phyloP scores from a whole-genome alignment of 1,284 basidiomycete genomes.

The Microbotryum intermedium region DNA sequence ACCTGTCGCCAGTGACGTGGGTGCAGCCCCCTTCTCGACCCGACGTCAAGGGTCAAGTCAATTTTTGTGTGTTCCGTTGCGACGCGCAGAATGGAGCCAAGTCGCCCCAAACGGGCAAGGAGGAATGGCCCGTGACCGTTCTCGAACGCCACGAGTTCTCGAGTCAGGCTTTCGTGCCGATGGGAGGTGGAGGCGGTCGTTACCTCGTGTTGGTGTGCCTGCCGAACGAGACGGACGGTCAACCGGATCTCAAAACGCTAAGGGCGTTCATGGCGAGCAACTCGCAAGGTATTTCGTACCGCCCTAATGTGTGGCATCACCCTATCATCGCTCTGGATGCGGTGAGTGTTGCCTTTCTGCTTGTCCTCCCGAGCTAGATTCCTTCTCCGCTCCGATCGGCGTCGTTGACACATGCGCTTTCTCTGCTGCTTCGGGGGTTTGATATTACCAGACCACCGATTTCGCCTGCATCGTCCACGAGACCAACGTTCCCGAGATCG shows the following conservation, averaged over 20 bases:
- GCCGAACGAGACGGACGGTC: constrained; percentile 53
- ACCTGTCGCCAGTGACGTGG: constrained; percentile 54
- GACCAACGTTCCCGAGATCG: constrained; percentile 42
- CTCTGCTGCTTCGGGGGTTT: background rate
- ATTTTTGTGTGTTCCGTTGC: constrained; percentile 34
- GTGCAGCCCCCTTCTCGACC: constrained; percentile 3
- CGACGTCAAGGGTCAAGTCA: constrained; percentile 9
- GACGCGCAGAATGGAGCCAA: constrained; percentile 28
- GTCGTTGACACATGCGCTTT: background rate
- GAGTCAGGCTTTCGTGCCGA: constrained; percentile 73
- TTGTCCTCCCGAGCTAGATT: background rate
- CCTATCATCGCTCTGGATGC: constrained; percentile 35
- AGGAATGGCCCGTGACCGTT: constrained; percentile 44
- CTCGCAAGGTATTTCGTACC: constrained; percentile 75
- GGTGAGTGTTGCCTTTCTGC: constrained; percentile 2
- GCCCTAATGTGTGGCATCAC: constrained; percentile 73
- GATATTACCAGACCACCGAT: constrained; percentile 24
- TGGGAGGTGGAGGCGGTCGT: constrained; percentile 49
- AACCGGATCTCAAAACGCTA: constrained; percentile 62
- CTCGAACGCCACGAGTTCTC: constrained; percentile 58
- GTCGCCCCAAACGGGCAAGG: constrained; percentile 38
- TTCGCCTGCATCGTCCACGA: constrained; percentile 37
- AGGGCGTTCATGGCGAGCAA: constrained; percentile 70
- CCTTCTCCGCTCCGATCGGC: background rate
- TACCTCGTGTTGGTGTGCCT: constrained; percentile 78